Conservation (phyloP, 805 yeast species). For the Brettanomyces anomalus region DNA sequence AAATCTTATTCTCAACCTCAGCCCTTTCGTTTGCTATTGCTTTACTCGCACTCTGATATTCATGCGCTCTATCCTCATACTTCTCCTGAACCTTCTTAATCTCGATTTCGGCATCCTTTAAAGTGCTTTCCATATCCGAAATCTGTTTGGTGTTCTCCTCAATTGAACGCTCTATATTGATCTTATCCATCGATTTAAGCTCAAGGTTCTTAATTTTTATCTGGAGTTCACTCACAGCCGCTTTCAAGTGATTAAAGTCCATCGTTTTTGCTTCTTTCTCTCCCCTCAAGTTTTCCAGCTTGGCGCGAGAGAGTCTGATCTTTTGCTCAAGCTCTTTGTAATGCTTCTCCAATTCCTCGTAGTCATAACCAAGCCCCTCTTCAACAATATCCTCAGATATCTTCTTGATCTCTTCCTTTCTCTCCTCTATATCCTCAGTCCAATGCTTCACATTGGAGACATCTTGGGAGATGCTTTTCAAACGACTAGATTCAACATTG, state of each 20-base stretch:
- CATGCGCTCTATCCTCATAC: not conserved
- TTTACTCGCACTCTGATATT: not conserved
- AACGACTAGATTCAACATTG: not conserved
- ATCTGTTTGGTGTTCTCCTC: conserved; percentile 24
- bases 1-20: conserved; percentile 5
- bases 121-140: not conserved
- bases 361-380: conserved; percentile 23
- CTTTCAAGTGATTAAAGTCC: conserved; percentile 38
- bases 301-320: conserved; percentile 32
- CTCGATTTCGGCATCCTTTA: not conserved
- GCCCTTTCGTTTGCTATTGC: conserved; percentile 3
- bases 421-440: conserved; percentile 7
- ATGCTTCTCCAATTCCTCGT: conserved; percentile 37
- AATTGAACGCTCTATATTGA: conserved; percentile 30
- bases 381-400: conserved; percentile 3
- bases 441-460: conserved; percentile 1
- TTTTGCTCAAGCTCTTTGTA: conserved; percentile 30
- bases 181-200: conserved; percentile 38
- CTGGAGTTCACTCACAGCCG: conserved; percentile 42
- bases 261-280: conserved; percentile 36
- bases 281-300: conserved; percentile 25
- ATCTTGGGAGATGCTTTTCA: conserved; percentile 7
- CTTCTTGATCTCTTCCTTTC: conserved; percentile 4
- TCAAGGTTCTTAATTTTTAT: conserved; percentile 46
- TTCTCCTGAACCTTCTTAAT: conserved; percentile 3